Base-by-base conservation (phyloP, 2,329 filamentous ascomycete genomes). In the Diaporthe batatas region DNA sequence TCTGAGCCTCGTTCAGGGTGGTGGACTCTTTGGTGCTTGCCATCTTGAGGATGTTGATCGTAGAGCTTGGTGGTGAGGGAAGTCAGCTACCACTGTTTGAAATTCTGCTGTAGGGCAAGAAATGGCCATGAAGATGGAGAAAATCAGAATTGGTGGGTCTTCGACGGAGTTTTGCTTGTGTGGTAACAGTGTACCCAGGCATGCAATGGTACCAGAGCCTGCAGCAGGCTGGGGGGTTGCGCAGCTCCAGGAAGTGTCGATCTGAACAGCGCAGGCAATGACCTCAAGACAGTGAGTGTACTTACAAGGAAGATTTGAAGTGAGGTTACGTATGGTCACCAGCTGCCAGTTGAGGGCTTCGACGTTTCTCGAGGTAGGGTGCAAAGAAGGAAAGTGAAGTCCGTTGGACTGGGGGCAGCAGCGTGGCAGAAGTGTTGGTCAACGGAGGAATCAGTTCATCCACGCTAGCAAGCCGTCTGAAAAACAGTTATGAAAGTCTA, bases 1-100 rank as follows among this genome's bases (percentile, higher is more conserved):
- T 57, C 36, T 77, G 76, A 21, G 18, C 18, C 4, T 62, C 29
- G 7, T 57, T 73, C 10, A 72, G 36, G 25, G 32, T 25, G 2
- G 8, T 8, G 23, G 47, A 23, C 0, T 67, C 62, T 14, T 67
- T 67, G 47, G 21, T 3, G 32, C 7, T 39, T 4, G 62, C 47
- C 62, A 67, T 67, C 0, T 39, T 67, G 44, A 18, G 21, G 21
- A 14, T 11, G 18, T 11, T 32, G 29, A n/a, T 51, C 29, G 29
- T 5, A 36, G n/a, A 21, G 8, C 62, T 67, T 39, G 18, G 21
- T 2, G 21, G 8, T 10, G n/a, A 36, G 12, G 6, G 7, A 39
- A 23, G n/a, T 67, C 6, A 67, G 44, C n/a, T 34, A 12, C 5
- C 42, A 49, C 8, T 6, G 6, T 21, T 25, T 51, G 29, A 1